A percentile compares a stretch with the other conserved stretches of the same genome.
phyloP scores from a whole-genome alignment of 2,329 filamentous ascomycete species.

The Xylariaceae sp. region DNA sequence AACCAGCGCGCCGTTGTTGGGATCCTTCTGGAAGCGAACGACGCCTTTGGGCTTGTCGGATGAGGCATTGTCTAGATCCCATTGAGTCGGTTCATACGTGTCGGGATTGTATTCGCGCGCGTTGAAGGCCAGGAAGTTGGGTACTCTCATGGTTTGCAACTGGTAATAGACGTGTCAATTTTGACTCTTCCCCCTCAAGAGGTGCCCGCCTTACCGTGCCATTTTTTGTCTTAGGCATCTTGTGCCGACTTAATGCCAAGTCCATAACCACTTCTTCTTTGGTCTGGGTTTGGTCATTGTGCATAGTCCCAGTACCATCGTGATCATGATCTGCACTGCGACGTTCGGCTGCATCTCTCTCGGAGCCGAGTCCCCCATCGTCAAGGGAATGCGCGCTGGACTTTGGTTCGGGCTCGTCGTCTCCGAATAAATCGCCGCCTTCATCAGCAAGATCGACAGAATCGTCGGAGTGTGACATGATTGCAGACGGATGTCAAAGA shows the following conservation, averaged over 20 bases:
- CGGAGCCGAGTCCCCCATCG: conserved; percentile 55
- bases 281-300: conserved; percentile 43
- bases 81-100: conserved; percentile 56
- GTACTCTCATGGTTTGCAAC: conserved; percentile 66
- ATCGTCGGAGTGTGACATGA: conserved; percentile 55
- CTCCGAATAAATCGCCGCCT: conserved; percentile 57
- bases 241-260: conserved; percentile 61
- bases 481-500: conserved; percentile 7
- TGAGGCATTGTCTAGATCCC: conserved; percentile 48
- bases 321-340: conserved; percentile 35
- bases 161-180: conserved; percentile 32
- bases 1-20: conserved; percentile 59
- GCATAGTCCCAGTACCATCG: conserved; percentile 39
- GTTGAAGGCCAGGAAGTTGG: conserved; percentile 65
- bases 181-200: not conserved
- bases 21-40: conserved; percentile 63
- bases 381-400: conserved; percentile 51
- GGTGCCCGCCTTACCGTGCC: conserved; percentile 51
- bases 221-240: conserved; percentile 64
- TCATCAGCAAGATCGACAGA: conserved; percentile 46
- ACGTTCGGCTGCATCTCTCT: conserved; percentile 43
- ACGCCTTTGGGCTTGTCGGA: conserved; percentile 57
- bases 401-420: conserved; percentile 52
- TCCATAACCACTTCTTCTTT: conserved; percentile 56
- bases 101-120: conserved; percentile 61